Base-by-base conservation (phyloP, 805 yeast genomes). In the Saccharomycopsis selenospora region DNA sequence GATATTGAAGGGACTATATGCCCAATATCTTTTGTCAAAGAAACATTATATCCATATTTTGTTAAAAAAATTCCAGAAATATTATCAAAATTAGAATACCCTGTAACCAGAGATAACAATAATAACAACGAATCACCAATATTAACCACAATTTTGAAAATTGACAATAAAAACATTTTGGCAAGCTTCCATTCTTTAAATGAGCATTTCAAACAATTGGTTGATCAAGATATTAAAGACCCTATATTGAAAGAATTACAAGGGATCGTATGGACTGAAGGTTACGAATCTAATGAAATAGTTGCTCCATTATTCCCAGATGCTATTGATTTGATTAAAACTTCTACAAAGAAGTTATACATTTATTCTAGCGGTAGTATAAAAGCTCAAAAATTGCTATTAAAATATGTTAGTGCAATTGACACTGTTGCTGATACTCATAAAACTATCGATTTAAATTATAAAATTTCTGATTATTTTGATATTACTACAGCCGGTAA, bases 1-100 rank as follows among this genome's bases (percentile, higher is more conserved):
- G 95, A 87, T 56, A 87, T 88, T 29, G 98, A 90, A 61, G 98
- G 98, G 14, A 90, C 97, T 0, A 80, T 90, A 26, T 90, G 97
- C 60, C 90, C 96, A 2, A 89, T 90, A 18, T 73, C 90, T 1
- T 90, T 90, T 60, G 98, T 90, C 38, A 84, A 85, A 57, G 89
- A 85, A 25, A 70, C 68, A 2, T 66, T 90, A 28, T 83, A 79
- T 64, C 96, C 96, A 0, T 89, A 76, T 60, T 90, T 93, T 54
- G 61, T 81, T 2, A 46, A 61, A 3, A 64, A 74, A 53, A 57
- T 80, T 22, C 80, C 85, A 33, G 7, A 58, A 1, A 49, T 71
- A 14, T 57, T 79, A 55, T 10, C 25, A 41, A 29, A 57, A 58
- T 46, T 42, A 49, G 2, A 56, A 54, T 22, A 57, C 63, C 42